Conservation (phyloP, 495 filamentous ascomycete genomes). For the Aspergillus olivimuriae region DNA sequence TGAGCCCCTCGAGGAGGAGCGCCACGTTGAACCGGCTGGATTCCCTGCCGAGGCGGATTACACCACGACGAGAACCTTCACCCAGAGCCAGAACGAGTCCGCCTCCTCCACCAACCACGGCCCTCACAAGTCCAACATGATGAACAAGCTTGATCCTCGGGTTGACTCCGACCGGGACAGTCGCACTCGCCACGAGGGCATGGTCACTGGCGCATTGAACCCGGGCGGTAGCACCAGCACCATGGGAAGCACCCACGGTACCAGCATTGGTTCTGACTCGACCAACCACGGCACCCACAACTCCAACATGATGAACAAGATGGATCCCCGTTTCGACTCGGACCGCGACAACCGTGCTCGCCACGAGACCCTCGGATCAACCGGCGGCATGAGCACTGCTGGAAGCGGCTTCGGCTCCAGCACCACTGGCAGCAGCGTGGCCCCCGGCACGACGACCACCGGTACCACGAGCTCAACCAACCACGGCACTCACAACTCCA, state of each 20-base stretch:
- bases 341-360: slow-evolving; percentile 12
- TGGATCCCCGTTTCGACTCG: slow-evolving; percentile 41
- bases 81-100: too few species aligned
- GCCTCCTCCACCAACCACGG: too few species aligned
- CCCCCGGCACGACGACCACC: background rate
- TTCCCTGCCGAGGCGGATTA: slow-evolving; percentile 20
- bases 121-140: slow-evolving; percentile 34
- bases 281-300: slow-evolving; percentile 14
- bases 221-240: too few species aligned
- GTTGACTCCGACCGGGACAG: too few species aligned
- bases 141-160: slow-evolving; percentile 45
- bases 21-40: too few species aligned
- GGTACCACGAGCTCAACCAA: slow-evolving; percentile 14
- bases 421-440: background rate
- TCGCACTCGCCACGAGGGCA: too few species aligned
- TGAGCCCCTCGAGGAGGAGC: too few species aligned
- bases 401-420: too few species aligned
- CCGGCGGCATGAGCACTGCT: too few species aligned
- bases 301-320: slow-evolving; percentile 6
- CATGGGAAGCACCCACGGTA: too few species aligned
- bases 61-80: slow-evolving; percentile 7
- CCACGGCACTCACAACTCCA: slow-evolving; percentile 14
- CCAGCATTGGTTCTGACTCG: slow-evolving; percentile 9
- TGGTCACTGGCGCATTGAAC: too few species aligned
- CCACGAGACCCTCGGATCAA: too few species aligned